Conservation (phyloP, 177 flowering plant genomes). For the Vitis hybrid region DNA sequence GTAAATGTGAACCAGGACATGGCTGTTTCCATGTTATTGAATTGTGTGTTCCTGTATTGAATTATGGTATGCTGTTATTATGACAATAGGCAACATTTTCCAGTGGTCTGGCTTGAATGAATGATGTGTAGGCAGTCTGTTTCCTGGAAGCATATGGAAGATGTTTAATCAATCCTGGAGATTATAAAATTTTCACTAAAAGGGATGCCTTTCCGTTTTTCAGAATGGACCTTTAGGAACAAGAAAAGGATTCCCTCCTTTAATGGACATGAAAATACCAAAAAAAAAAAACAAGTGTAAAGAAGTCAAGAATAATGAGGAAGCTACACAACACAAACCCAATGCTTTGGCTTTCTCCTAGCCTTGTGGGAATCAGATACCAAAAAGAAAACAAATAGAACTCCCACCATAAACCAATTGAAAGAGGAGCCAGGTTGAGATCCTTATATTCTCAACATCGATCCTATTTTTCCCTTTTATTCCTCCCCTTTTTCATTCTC, state of each 20-base stretch:
- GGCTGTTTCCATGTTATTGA: background rate
- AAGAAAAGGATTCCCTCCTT: constrained; percentile 11
- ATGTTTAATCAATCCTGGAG: too few species aligned
- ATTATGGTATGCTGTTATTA: too few species aligned
- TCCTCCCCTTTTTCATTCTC: background rate
- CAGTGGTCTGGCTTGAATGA: too few species aligned
- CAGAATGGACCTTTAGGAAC: constrained; percentile 3
- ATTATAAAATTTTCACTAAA: background rate
- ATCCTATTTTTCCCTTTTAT: too few species aligned
- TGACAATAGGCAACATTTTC: too few species aligned
- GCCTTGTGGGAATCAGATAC: constrained; percentile 20
- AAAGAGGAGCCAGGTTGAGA: background rate
- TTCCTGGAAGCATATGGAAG: too few species aligned
- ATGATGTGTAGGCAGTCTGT: too few species aligned
- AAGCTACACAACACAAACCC: background rate
- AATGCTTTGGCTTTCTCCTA: background rate
- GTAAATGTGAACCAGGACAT: background rate
- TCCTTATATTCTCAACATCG: too few species aligned
- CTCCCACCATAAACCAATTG: background rate
- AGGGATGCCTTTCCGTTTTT: constrained; percentile 3
- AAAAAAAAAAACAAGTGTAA: background rate
- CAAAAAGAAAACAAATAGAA: background rate
- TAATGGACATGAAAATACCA: background rate
- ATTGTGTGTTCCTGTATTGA: background rate
- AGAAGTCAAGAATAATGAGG: constrained; percentile 16